These are phyloP conservation scores for Alternaria atra DNA, from an alignment of 2,329 filamentous ascomycete species.

Conservation along the genomic window DNA sequence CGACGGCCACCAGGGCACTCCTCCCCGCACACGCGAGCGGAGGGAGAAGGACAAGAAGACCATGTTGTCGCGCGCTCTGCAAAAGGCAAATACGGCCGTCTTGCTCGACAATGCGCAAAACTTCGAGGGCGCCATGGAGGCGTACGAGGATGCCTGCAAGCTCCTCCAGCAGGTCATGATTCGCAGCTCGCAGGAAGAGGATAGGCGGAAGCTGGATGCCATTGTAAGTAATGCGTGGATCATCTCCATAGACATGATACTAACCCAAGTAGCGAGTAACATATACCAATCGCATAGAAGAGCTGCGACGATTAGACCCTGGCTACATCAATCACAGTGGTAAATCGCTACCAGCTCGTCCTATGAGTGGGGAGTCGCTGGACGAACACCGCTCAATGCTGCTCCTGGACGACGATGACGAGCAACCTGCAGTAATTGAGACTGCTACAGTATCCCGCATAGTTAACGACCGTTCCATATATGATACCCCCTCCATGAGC, in stretches of 20 bases:
- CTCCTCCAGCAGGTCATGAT: conserved; percentile 87
- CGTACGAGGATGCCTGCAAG: conserved; percentile 89
- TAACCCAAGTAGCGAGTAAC: conserved; percentile 73
- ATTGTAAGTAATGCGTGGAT: conserved; percentile 73
- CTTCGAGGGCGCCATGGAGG: conserved; percentile 87
- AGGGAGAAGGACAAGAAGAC: conserved; percentile 74
- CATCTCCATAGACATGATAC: background rate
- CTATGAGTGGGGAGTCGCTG: conserved; percentile 68
- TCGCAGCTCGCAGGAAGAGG: conserved; percentile 83
- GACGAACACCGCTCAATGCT: conserved; percentile 51
- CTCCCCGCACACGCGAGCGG: conserved; percentile 53
- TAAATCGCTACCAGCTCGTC: conserved; percentile 79
- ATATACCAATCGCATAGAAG: conserved; percentile 88
- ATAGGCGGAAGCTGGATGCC: conserved; percentile 87
- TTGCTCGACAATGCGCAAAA: conserved; percentile 96
- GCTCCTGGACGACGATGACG: conserved; percentile 43
- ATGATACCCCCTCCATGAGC: conserved; percentile 28
- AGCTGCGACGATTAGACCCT: conserved; percentile 78
- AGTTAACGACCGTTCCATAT: conserved; percentile 53
- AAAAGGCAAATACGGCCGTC: conserved; percentile 95
- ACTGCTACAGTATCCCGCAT: conserved; percentile 64
- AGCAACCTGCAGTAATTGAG: conserved; percentile 57
- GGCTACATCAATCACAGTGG: conserved; percentile 60
- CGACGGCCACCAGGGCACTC: conserved; percentile 43
- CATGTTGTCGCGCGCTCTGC: conserved; percentile 94